Base-by-base conservation (phyloP, 2,329 filamentous ascomycete genomes). In the Phaeosphaeria sp. region DNA sequence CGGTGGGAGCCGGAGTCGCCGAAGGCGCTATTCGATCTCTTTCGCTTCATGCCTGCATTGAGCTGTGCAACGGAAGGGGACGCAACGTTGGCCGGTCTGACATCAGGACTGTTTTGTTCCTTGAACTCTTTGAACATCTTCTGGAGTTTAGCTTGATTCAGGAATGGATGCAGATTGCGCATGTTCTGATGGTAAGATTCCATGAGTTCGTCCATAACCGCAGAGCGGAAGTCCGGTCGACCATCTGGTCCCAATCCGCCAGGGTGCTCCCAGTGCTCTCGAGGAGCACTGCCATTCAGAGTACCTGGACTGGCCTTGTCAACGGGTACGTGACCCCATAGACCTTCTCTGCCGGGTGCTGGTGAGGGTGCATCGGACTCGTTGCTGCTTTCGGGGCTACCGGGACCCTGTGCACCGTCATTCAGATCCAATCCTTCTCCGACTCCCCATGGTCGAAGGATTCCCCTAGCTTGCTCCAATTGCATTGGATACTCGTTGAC, bases 361-460 rank as follows among this genome's bases (percentile, higher is more conserved):
- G 78, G 74, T 13, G 78, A 77, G 44, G 68, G 67, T 6, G 68
- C 73, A 55, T 81, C 79, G 24, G 78, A 77, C 22, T 77, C 74
- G 58, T 60, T 77, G 61, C 59, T 78, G 64, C 64, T 77, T 57
- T 68, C 74, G 47, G 60, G 74, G 46, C 70, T 76, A 20, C 65
- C 67, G 18, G 72, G 70, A 3, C 67, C 69, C 56, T 79, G 77
- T 6, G 76, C 73, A 51, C 77, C 80, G 22, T 85, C 81, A 45
- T 85, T 84, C 22, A 82, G 80, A 66, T 89, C 88, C 24, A 84
- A 81, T 30, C 90, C 91, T 77, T 96, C 92, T 3, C 93, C 93
- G 58, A 89, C 86, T 1, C 92, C 92, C 76, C 90, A 93, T 1
- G 94, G 81, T 22, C 90, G 87, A 42, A 96, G 81, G 6, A 91